Conservation (phyloP, 192 early-diverging fungal species). For the Ambispora gerdemannii region DNA sequence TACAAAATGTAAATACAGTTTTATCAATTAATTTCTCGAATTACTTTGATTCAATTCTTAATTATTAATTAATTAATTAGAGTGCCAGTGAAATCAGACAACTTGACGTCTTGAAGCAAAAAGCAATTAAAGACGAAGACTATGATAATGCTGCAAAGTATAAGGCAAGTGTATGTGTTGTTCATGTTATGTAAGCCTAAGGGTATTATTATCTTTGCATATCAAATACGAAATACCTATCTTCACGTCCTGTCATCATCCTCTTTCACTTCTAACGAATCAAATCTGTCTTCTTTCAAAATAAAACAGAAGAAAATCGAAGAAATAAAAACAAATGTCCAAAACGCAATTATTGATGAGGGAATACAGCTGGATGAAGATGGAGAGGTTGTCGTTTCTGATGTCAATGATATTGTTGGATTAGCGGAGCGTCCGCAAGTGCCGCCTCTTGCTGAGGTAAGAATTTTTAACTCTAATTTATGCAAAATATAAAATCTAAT, state of each 20-base stretch:
- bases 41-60: neutral
- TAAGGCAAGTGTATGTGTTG: slow-evolving; percentile 46
- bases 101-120: slow-evolving; percentile 53
- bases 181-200: neutral
- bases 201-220: too few species aligned
- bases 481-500: neutral
- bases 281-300: too few species aligned
- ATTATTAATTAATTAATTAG: neutral
- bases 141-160: slow-evolving; percentile 72
- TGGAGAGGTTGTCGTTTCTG: slow-evolving; percentile 20
- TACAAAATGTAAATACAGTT: slow-evolving; percentile 41
- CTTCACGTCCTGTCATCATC: too few species aligned
- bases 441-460: neutral
- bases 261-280: too few species aligned
- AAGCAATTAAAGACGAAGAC: slow-evolving; percentile 66
- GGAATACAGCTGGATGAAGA: slow-evolving; percentile 27
- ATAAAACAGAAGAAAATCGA: slow-evolving; percentile 16
- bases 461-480: neutral
- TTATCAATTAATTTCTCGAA: neutral
- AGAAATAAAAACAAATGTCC: neutral
- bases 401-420: slow-evolving; percentile 16
- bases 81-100: slow-evolving; percentile 3
- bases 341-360: slow-evolving; percentile 28
- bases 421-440: slow-evolving; percentile 16
- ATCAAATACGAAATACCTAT: too few species aligned